These are phyloP conservation scores for Litchi chinensis DNA, from an alignment of 345 rosid genomes.

Conservation along the genomic window DNA sequence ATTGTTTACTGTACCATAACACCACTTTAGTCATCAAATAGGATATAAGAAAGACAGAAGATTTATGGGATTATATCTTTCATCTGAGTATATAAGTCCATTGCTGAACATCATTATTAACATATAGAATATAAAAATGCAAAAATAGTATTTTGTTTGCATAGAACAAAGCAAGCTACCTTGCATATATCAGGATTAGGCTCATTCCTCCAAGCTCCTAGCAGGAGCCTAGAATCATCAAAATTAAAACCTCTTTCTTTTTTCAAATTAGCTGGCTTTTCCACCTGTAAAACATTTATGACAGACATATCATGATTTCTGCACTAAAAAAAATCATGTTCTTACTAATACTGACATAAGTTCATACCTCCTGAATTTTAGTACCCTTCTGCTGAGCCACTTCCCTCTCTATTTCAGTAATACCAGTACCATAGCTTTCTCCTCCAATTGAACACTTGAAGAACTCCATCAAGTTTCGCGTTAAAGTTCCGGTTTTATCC, in stretches of 20 bases:
- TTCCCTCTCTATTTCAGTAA: slow-evolving; percentile 91
- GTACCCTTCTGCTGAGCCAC: slow-evolving; percentile 71
- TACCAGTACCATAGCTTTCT: slow-evolving; percentile 85
- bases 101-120: neutral
- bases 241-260: slow-evolving; percentile 95
- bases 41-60: neutral
- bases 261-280: slow-evolving; percentile 46
- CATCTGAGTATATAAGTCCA: slow-evolving; percentile 1
- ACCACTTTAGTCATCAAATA: neutral
- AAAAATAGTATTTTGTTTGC: slow-evolving; percentile 9
- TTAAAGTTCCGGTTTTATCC: slow-evolving; percentile 98
- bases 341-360: slow-evolving; percentile 9
- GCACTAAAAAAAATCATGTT: neutral
- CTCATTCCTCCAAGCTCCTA: slow-evolving; percentile 99
- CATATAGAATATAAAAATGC: neutral
- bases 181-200: slow-evolving; percentile 90
- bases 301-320: slow-evolving; percentile 12
- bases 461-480: slow-evolving; percentile 98
- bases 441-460: slow-evolving; percentile 99
- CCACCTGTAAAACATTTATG: slow-evolving; percentile 42
- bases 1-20: neutral
- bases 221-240: slow-evolving; percentile 88
- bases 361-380: slow-evolving; percentile 68
- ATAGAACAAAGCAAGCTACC: slow-evolving; percentile 47
- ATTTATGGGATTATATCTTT: neutral